Evolutionary conservation across 116 monocot genomes (phyloP).

Genomic region (Thalassia testudinum): DNA sequence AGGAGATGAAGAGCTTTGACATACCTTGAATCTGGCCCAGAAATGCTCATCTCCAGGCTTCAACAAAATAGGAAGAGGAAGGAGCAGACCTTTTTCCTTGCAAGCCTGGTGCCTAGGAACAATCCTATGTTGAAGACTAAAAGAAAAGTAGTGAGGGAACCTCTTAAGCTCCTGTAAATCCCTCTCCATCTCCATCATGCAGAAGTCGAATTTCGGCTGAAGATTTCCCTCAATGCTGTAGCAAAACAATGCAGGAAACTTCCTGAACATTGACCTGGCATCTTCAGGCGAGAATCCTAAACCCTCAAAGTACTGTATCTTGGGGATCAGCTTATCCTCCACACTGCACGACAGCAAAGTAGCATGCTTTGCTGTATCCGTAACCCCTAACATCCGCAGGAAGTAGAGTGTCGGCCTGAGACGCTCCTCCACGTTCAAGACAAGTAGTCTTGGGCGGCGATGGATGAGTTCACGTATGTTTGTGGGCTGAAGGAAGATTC

Average conservation of each 20-base stretch:
- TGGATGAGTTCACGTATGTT: slow-evolving; percentile 28
- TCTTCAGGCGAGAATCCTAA: slow-evolving; percentile 31
- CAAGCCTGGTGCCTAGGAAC: slow-evolving; percentile 39
- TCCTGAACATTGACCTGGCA: slow-evolving; percentile 50
- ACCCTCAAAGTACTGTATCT: slow-evolving; percentile 50
- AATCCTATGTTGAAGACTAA: slow-evolving; percentile 42
- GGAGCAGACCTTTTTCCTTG: slow-evolving; percentile 23
- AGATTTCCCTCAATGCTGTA: slow-evolving; percentile 64
- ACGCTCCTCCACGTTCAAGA: slow-evolving; percentile 46
- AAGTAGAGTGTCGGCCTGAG: slow-evolving; percentile 87
- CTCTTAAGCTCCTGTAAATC: slow-evolving; percentile 37
- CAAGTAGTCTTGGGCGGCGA: slow-evolving; percentile 71
- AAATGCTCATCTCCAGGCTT: slow-evolving; percentile 45
- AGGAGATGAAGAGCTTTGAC: slow-evolving; percentile 37
- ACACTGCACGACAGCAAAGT: slow-evolving; percentile 69
- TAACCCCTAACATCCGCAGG: slow-evolving; percentile 51
- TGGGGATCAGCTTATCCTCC: slow-evolving; percentile 70
- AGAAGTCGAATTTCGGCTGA: slow-evolving; percentile 49
- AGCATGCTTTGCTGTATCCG: slow-evolving; percentile 24
- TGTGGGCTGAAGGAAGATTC: background rate
- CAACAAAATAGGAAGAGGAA: slow-evolving; percentile 52
- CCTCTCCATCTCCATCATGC: slow-evolving; percentile 45
- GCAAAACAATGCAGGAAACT: slow-evolving; percentile 67
- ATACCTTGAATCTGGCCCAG: slow-evolving; percentile 25
- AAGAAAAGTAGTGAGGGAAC: slow-evolving; percentile 83